Percentiles rank a stretch among this genome's conserved stretches.
phyloP scores from a whole-genome alignment of 345 rosid genomes.

The Cardamine resedifolia region DNA sequence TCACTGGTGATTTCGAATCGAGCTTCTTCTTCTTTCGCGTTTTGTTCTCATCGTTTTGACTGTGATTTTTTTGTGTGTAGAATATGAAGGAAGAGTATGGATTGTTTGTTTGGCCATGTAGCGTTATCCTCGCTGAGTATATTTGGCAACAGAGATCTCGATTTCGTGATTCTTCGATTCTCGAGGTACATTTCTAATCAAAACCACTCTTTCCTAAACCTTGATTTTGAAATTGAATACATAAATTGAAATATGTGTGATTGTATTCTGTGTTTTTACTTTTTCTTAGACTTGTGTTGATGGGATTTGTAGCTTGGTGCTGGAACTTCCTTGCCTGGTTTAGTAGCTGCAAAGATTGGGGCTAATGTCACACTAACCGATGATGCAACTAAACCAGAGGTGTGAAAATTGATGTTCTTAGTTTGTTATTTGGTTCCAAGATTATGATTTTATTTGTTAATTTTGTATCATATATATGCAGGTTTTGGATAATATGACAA shows the following conservation, averaged over 20 bases:
- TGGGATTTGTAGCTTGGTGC: constrained; percentile 65
- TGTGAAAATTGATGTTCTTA: constrained; percentile 4
- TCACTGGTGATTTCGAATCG: background rate
- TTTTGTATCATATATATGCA: constrained; percentile 33
- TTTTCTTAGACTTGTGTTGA: constrained; percentile 1
- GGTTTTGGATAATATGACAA: constrained; percentile 82
- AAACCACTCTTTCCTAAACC: background rate
- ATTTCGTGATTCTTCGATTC: constrained; percentile 43
- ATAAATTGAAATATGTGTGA: background rate
- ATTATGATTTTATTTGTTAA: background rate
- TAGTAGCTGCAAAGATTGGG: constrained; percentile 82
- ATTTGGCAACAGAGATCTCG: constrained; percentile 83
- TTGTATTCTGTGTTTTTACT: background rate
- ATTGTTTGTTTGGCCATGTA: constrained; percentile 86
- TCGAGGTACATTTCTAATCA: constrained; percentile 51
- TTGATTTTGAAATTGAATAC: background rate
- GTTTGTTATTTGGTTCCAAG: background rate
- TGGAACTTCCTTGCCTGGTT: constrained; percentile 50
- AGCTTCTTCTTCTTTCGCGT: background rate
- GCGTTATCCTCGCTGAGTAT: constrained; percentile 81
- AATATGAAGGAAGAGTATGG: constrained; percentile 92
- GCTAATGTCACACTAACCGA: constrained; percentile 61
- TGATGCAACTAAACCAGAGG: constrained; percentile 63
- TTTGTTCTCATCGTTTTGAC: background rate
- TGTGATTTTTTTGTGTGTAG: constrained; percentile 33